These are phyloP conservation scores for Botryotinia narcissicola DNA, from an alignment of 2,329 filamentous ascomycete species.

Conservation along the genomic window DNA sequence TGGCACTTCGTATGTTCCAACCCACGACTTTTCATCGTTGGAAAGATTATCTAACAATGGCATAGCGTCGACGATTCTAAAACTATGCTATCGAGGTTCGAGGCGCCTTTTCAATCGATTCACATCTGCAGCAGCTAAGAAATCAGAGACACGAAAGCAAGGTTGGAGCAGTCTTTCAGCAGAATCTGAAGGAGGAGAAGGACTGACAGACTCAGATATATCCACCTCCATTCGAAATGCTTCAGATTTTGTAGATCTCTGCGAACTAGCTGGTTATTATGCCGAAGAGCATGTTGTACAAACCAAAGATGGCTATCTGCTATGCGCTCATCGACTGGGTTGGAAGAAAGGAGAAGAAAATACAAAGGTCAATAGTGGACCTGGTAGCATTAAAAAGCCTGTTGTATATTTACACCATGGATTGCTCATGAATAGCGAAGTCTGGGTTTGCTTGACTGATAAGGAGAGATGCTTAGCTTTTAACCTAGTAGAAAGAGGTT, in stretches of 20 bases:
- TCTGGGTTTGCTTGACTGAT: slow-evolving; percentile 93
- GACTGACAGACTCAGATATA: slow-evolving; percentile 48
- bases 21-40: background rate
- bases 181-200: slow-evolving; percentile 49
- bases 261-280: slow-evolving; percentile 83
- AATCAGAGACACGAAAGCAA: slow-evolving; percentile 66
- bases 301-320: slow-evolving; percentile 88
- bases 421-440: slow-evolving; percentile 97
- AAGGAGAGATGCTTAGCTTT: slow-evolving; percentile 85
- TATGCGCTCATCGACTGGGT: slow-evolving; percentile 84
- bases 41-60: background rate
- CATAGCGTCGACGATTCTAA: slow-evolving; percentile 73
- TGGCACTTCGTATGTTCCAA: slow-evolving; percentile 71
- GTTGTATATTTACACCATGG: slow-evolving; percentile 95
- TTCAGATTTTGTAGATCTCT: slow-evolving; percentile 91
- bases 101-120: slow-evolving; percentile 79
- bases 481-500: slow-evolving; percentile 82
- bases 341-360: slow-evolving; percentile 80
- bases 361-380: slow-evolving; percentile 71
- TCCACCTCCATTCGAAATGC: slow-evolving; percentile 80
- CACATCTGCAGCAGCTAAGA: slow-evolving; percentile 66
- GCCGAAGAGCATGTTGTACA: slow-evolving; percentile 96
- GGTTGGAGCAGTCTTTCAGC: slow-evolving; percentile 58
- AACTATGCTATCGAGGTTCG: slow-evolving; percentile 78
- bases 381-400: slow-evolving; percentile 68